phyloP scores from a whole-genome alignment of 768 basidiomycete genomes.

The Podaxis mareebaensis region DNA sequence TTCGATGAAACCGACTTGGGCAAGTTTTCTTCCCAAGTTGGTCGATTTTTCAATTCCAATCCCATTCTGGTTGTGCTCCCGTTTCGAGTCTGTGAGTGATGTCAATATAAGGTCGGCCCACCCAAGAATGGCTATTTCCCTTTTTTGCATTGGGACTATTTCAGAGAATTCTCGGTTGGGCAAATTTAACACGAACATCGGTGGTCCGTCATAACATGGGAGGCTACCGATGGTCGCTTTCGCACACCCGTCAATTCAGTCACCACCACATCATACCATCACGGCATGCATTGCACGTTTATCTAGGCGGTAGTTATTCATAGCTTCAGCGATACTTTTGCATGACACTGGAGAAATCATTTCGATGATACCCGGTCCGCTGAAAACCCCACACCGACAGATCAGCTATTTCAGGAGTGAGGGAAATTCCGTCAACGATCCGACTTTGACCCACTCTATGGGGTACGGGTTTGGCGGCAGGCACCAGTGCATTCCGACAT shows the following conservation, averaged over 20 bases:
- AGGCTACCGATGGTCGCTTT: too few species aligned
- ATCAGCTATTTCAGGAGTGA: not conserved
- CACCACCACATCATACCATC: too few species aligned
- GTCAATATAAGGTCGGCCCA: not conserved
- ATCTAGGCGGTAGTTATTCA: too few species aligned
- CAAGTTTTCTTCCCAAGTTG: too few species aligned
- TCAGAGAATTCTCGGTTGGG: not conserved
- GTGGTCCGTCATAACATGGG: not conserved
- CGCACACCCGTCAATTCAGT: too few species aligned
- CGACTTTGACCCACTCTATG: not conserved
- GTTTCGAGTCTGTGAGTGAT: not conserved
- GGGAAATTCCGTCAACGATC: not conserved
- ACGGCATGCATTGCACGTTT: too few species aligned
- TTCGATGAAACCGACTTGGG: too few species aligned
- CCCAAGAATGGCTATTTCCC: conserved; percentile 5
- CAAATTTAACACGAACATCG: not conserved
- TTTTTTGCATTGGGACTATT: not conserved
- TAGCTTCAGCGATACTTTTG: too few species aligned
- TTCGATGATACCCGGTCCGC: not conserved
- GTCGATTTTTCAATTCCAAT: too few species aligned
- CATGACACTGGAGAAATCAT: too few species aligned
- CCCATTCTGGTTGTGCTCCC: not conserved
- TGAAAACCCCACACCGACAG: not conserved
- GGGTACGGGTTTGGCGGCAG: not conserved
- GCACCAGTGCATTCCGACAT: not conserved